These are phyloP conservation scores for Steccherinum ochraceum DNA, from an alignment of 768 basidiomycete species.

Conservation along the genomic window DNA sequence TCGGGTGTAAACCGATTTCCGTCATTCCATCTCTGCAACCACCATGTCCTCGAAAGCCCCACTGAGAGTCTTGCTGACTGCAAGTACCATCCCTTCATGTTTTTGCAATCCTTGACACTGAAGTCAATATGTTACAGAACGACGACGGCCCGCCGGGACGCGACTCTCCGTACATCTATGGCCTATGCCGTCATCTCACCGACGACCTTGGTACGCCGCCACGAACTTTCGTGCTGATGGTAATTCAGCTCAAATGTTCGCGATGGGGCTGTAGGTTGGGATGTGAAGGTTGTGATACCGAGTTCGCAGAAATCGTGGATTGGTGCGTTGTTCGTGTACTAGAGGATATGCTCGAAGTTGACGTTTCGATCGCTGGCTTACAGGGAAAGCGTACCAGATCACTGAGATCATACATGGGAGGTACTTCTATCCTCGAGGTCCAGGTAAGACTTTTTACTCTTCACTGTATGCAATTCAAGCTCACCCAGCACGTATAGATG, in stretches of 20 bases:
- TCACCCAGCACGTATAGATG: no score
- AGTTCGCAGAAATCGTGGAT: slow-evolving; percentile 87
- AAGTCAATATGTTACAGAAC: slow-evolving; percentile 39
- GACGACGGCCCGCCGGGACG: slow-evolving; percentile 77
- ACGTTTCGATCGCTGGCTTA: no score
- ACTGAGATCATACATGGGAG: slow-evolving; percentile 61
- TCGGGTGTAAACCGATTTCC: no score
- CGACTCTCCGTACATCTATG: slow-evolving; percentile 73
- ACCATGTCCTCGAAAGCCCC: neutral
- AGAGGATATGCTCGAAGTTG: neutral
- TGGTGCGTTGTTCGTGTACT: no score
- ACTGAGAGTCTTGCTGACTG: slow-evolving; percentile 37
- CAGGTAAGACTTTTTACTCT: slow-evolving; percentile 37
- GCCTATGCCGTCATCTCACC: slow-evolving; percentile 58
- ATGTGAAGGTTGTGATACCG: slow-evolving; percentile 75
- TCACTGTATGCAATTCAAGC: neutral
- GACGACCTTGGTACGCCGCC: slow-evolving; percentile 45
- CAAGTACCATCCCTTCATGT: no score
- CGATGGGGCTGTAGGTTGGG: slow-evolving; percentile 47
- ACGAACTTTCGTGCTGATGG: no score
- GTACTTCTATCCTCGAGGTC: slow-evolving; percentile 71
- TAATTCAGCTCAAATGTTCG: no score
- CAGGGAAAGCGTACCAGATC: slow-evolving; percentile 80
- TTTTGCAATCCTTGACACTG: neutral
- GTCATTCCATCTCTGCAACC: neutral